phyloP scores from a whole-genome alignment of 208 protist genomes.

The Crithidia fasciculata region DNA sequence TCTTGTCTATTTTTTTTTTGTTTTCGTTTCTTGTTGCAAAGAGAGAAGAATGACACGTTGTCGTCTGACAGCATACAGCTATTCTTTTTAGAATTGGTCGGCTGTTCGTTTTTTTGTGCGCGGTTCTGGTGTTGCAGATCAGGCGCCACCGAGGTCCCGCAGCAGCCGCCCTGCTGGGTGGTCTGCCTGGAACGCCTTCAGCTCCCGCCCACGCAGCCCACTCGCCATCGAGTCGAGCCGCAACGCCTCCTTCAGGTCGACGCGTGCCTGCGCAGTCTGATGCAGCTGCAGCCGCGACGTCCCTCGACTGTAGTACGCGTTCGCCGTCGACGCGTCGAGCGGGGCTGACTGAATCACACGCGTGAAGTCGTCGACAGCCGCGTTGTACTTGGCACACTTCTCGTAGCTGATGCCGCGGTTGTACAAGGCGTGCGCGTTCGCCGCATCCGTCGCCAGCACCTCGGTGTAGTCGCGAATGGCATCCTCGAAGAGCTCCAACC shows the following conservation, averaged over 20 bases:
- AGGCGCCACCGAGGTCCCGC: constrained; percentile 5
- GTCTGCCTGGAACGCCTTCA: constrained; percentile 21
- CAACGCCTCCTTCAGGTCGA: constrained; percentile 32
- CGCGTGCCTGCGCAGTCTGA: constrained; percentile 25
- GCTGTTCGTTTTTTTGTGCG: no score
- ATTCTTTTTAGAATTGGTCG: no score
- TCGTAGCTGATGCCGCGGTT: constrained; percentile 89
- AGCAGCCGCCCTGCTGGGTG: constrained; percentile 28
- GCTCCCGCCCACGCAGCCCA: constrained; percentile 21
- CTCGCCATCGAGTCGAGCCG: constrained; percentile 22
- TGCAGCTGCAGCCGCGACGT: constrained; percentile 43
- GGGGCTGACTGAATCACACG: constrained; percentile 70
- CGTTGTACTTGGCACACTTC: constrained; percentile 70
- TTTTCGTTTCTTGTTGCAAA: neutral
- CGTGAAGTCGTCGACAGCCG: constrained; percentile 81
- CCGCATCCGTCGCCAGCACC: constrained; percentile 60
- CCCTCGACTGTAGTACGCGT: constrained; percentile 90
- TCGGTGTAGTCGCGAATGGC: constrained; percentile 82
- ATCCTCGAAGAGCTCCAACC: constrained; percentile 55
- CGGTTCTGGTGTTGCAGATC: neutral
- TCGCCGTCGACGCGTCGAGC: constrained; percentile 50
- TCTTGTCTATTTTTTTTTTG: constrained; percentile 6
- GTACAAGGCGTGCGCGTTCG: constrained; percentile 80
- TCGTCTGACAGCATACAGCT: no score
- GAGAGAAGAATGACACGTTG: neutral